Evolutionary conservation across 2,329 filamentous ascomycete species (phyloP).

Genomic region (Fusarium verrucosum): DNA sequence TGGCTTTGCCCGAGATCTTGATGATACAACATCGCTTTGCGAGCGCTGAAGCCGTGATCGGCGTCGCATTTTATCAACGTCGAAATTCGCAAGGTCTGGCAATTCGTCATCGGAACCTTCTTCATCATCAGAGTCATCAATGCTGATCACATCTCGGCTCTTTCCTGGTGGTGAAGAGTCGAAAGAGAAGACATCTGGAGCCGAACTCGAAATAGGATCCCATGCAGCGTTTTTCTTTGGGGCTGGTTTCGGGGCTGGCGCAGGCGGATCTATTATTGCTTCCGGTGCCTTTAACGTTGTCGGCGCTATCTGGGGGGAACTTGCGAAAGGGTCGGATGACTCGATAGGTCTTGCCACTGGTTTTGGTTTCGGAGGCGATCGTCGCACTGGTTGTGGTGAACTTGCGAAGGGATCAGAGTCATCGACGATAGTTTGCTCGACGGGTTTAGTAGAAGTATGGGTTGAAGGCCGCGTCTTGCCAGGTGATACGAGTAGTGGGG

Average conservation of each 20-base stretch:
- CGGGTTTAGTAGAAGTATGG: not conserved
- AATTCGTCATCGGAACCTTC: conserved; percentile 57
- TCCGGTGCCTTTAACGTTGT: conserved; percentile 6
- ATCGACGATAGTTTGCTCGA: not conserved
- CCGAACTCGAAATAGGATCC: conserved; percentile 65
- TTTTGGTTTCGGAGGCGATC: not conserved
- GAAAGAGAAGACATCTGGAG: conserved; percentile 51
- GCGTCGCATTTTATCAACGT: conserved; percentile 46
- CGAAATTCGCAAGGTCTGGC: conserved; percentile 57
- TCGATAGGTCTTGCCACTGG: conserved; percentile 4
- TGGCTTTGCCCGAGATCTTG: conserved; percentile 33
- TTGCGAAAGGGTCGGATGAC: conserved; percentile 39
- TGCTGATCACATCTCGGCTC: conserved; percentile 46
- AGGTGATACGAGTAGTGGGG: conserved; percentile 36
- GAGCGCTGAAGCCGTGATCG: conserved; percentile 44
- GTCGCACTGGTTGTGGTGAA: conserved; percentile 40
- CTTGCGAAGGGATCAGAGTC: conserved; percentile 50
- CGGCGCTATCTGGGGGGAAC: conserved; percentile 6
- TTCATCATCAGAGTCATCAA: conserved; percentile 49
- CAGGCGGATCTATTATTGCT: conserved; percentile 1
- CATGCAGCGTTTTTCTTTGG: conserved; percentile 45
- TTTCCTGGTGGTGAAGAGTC: conserved; percentile 25
- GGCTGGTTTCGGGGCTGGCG: not conserved
- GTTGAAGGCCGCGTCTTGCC: not conserved
- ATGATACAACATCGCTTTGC: conserved; percentile 45